Percentiles rank a stretch among this genome's conserved stretches.
Evolutionary conservation across 306 rosid species (phyloP).

Genomic region (Arachis hypogaea): DNA sequence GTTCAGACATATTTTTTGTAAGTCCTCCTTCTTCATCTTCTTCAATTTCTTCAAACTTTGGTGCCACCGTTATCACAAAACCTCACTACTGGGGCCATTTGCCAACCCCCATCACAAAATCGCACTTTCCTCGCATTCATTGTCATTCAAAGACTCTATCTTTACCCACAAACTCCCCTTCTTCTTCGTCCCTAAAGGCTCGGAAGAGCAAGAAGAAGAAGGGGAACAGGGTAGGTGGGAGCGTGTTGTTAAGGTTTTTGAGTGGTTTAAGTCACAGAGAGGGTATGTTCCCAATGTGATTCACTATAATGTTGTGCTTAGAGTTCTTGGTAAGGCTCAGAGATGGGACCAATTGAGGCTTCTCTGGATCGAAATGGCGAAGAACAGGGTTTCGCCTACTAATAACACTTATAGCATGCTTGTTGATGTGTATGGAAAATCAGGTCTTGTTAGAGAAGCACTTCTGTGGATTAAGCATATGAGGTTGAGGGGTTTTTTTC

Average conservation of each 20-base stretch:
- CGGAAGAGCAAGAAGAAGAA: constrained; percentile 55
- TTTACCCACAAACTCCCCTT: constrained; percentile 38
- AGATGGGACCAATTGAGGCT: too few relatives aligned
- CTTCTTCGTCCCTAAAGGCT: constrained; percentile 36
- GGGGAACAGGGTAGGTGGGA: constrained; percentile 68
- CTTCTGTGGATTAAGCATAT: too few relatives aligned
- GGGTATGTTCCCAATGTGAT: too few relatives aligned
- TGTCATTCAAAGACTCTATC: constrained; percentile 49
- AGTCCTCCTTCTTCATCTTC: constrained; percentile 29
- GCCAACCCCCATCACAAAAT: background rate
- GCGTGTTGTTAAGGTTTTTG: constrained; percentile 57
- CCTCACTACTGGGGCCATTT: constrained; percentile 19
- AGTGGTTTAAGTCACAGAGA: constrained; percentile 21
- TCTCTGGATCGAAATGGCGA: too few relatives aligned
- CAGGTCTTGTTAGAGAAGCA: too few relatives aligned
- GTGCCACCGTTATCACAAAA: constrained; percentile 23
- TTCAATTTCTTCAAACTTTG: constrained; percentile 7
- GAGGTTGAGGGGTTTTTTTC: too few relatives aligned
- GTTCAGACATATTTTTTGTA: constrained; percentile 17
- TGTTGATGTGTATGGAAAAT: too few relatives aligned
- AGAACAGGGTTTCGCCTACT: too few relatives aligned
- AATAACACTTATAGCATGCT: too few relatives aligned
- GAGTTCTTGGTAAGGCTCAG: too few relatives aligned
- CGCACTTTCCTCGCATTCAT: constrained; percentile 37
- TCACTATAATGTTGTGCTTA: too few relatives aligned